These are phyloP conservation scores for Peronospora farinosa DNA, from an alignment of 352 stramenopile genomes.

Conservation along the genomic window DNA sequence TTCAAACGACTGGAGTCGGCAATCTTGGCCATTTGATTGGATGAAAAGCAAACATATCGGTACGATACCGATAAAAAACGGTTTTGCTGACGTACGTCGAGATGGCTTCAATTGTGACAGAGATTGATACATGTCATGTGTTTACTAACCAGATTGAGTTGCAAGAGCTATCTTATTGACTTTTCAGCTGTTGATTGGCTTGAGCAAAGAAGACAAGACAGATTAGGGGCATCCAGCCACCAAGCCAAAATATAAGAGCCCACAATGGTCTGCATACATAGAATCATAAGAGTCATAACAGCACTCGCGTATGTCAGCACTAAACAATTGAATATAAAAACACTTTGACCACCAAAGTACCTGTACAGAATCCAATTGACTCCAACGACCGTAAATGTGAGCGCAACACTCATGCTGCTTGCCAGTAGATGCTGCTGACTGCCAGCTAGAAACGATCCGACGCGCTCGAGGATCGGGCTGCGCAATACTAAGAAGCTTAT, in stretches of 20 bases:
- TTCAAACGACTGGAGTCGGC: constrained; percentile 41
- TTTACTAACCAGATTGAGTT: background rate
- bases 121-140: no score
- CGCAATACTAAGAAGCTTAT: constrained; percentile 61
- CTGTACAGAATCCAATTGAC: constrained; percentile 47
- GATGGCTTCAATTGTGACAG: background rate
- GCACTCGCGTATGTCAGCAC: background rate
- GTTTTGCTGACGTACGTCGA: background rate
- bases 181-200: constrained; percentile 28
- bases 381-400: constrained; percentile 45
- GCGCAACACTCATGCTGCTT: constrained; percentile 35
- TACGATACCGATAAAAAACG: no score
- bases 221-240: constrained; percentile 29
- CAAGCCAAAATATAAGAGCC: constrained; percentile 27
- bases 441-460: constrained; percentile 22
- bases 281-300: background rate
- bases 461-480: constrained; percentile 27
- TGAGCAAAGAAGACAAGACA: constrained; percentile 27
- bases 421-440: constrained; percentile 50
- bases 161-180: constrained; percentile 17
- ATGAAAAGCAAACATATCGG: constrained; percentile 4
- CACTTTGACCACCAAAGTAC: constrained; percentile 18
- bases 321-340: background rate
- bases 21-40: constrained; percentile 25
- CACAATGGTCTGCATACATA: constrained; percentile 39